Base-by-base conservation (phyloP, 257 asterid species). In the Handroanthus guayacan region DNA sequence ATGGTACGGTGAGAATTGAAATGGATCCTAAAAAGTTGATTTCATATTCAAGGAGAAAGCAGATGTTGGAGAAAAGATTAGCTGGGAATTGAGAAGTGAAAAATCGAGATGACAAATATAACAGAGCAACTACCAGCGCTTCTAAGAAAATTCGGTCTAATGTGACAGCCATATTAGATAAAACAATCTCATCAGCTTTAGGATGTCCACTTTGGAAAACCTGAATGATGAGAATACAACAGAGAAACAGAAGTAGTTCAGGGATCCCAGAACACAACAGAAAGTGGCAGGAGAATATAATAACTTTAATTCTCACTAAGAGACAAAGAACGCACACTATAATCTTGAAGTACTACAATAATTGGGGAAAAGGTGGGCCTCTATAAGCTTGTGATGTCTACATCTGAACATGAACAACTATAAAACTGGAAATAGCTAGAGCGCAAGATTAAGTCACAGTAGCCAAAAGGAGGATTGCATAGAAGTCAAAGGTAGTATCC, bases 61-160 rank as follows among this genome's bases (percentile, higher is more conserved):
- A 31, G 20, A 36, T 4, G 45, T 20, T 16, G 12, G 17, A 12
- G 34, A 12, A 51, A 34, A 48, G 14, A 55, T 31, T 47, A 62
- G 61, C 54, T 39, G 37, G 50, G 56, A 69, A 38, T 70, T 55
- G 20, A 44, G 0, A 69, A 31, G 2, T 39, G 47, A 71, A 50
- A 72, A 41, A 38, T 72, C 45, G 6, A 66, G 2, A 74, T 55
- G 67, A 14, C 10, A 66, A 50, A 76, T 14, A 17, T 18, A 58
- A 78, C 58, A 75, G 65, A 68, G 41, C 48, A 25, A 72, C 75
- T 88, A 91, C 97, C 92, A 68, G 86, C 71, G 87, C 96, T 75
- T 91, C 97, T 80, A 82, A 62, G 76, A 88, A 85, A 81, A 91
- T 73, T 62, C 96, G 92, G 75, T 91, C 96, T 50, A 91, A 83